These are phyloP conservation scores for Eimeria nieschulzi DNA, from an alignment of 169 alveolate species.

Conservation along the genomic window DNA sequence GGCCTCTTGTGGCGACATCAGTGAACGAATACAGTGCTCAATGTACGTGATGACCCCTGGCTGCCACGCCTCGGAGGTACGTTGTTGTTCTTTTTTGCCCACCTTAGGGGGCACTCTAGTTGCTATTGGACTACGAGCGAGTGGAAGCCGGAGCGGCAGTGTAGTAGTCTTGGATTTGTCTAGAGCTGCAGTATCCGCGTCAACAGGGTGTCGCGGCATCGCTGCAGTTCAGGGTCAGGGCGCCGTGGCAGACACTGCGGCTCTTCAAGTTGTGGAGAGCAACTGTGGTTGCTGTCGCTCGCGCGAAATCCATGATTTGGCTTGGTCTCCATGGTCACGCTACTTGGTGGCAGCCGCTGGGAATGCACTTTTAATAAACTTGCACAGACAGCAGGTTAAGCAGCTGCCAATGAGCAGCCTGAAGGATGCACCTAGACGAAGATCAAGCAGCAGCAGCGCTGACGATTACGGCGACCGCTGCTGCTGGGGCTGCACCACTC, in stretches of 20 bases:
- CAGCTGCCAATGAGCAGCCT: neutral
- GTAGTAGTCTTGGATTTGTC: neutral
- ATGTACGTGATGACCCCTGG: neutral
- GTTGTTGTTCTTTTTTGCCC: neutral
- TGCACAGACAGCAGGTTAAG: neutral
- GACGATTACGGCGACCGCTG: neutral
- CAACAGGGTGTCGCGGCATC: neutral
- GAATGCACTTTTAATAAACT: neutral
- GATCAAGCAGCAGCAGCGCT: neutral
- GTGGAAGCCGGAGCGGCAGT: conserved; percentile 5
- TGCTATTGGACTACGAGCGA: neutral
- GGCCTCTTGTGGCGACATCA: neutral
- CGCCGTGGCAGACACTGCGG: conserved; percentile 6
- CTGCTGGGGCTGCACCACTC: neutral
- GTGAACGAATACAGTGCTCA: neutral
- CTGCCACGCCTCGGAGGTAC: conserved; percentile 6
- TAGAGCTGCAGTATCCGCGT: neutral
- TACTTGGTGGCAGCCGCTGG: neutral
- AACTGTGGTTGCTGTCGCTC: neutral
- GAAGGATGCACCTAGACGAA: neutral
- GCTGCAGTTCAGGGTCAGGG: neutral
- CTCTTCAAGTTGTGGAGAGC: neutral
- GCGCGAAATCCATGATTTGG: neutral
- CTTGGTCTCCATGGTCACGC: neutral
- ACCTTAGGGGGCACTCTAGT: neutral